A percentile compares a stretch with the other conserved stretches of the same genome.
These are phyloP conservation scores for Suhomyces panamericanus DNA, from an alignment of 1,139 yeast genomes.

Conservation along the genomic window DNA sequence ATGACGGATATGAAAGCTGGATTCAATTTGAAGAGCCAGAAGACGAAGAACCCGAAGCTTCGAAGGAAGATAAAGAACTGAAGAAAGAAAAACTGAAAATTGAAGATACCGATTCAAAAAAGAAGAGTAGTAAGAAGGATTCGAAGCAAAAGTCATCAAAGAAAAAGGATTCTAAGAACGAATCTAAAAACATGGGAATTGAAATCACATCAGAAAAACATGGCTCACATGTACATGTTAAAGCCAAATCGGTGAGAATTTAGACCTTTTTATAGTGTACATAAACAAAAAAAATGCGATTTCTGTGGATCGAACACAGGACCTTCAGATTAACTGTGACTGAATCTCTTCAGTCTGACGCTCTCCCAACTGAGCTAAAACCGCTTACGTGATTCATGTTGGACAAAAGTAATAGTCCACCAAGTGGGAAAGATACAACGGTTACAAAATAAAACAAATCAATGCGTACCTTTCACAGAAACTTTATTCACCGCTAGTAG, in stretches of 20 bases:
- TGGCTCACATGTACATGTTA: constrained; percentile 11
- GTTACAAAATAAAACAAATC: too few relatives aligned
- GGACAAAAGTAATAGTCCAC: too few relatives aligned
- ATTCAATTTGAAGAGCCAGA: constrained; percentile 14
- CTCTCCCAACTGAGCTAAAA: constrained; percentile 86
- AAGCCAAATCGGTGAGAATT: constrained; percentile 4
- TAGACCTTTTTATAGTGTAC: background rate
- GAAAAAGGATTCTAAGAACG: background rate
- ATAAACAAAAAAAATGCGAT: constrained; percentile 16
- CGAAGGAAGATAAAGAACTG: background rate
- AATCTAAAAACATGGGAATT: background rate
- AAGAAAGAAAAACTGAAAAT: too few relatives aligned
- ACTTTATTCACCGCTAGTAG: too few relatives aligned
- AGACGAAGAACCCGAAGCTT: background rate
- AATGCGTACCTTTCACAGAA: too few relatives aligned
- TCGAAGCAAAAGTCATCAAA: background rate
- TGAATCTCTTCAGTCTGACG: constrained; percentile 74
- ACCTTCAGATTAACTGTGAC: constrained; percentile 51
- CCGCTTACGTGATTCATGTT: constrained; percentile 21
- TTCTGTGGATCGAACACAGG: constrained; percentile 57
- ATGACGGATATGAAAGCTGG: constrained; percentile 38
- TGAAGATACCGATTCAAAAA: background rate
- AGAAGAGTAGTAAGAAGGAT: background rate
- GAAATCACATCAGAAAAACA: constrained; percentile 7
- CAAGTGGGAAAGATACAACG: too few relatives aligned